Conservation (phyloP, 345 rosid species). For the Diplotaxis tenuifolia region DNA sequence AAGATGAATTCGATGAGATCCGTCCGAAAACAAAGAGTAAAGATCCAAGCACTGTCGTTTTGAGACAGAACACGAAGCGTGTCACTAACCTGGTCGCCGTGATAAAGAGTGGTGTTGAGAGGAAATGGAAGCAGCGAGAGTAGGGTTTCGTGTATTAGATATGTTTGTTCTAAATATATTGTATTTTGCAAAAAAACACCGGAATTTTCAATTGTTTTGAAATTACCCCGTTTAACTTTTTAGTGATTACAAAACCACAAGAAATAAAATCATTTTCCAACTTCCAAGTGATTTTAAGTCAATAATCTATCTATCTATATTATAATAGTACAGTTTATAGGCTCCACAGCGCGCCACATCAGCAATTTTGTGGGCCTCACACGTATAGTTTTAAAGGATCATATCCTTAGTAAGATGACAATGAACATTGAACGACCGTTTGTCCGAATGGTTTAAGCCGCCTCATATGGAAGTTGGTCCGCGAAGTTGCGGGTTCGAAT, state of each 20-base stretch:
- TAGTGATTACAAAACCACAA: neutral
- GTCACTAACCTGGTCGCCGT: slow-evolving; percentile 31
- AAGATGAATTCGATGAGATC: slow-evolving; percentile 18
- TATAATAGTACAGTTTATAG: too few species aligned
- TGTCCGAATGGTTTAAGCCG: too few species aligned
- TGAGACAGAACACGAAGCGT: neutral
- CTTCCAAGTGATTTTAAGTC: too few species aligned
- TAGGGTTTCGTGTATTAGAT: slow-evolving; percentile 35
- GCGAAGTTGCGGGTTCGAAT: too few species aligned
- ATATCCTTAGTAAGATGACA: too few species aligned
- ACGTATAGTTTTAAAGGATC: too few species aligned
- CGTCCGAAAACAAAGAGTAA: neutral
- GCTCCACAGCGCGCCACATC: too few species aligned
- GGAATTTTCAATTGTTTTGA: neutral
- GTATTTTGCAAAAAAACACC: slow-evolving; percentile 15
- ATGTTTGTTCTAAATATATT: slow-evolving; percentile 12
- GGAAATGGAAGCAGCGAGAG: slow-evolving; percentile 3
- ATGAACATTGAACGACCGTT: too few species aligned
- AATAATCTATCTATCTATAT: too few species aligned
- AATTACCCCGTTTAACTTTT: neutral
- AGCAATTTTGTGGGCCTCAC: too few species aligned
- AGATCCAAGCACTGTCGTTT: slow-evolving; percentile 19
- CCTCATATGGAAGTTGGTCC: too few species aligned
- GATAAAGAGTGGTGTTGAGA: slow-evolving; percentile 1
- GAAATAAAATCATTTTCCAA: neutral